These are phyloP conservation scores for Linum tenue DNA, from an alignment of 345 rosid species.

Conservation along the genomic window DNA sequence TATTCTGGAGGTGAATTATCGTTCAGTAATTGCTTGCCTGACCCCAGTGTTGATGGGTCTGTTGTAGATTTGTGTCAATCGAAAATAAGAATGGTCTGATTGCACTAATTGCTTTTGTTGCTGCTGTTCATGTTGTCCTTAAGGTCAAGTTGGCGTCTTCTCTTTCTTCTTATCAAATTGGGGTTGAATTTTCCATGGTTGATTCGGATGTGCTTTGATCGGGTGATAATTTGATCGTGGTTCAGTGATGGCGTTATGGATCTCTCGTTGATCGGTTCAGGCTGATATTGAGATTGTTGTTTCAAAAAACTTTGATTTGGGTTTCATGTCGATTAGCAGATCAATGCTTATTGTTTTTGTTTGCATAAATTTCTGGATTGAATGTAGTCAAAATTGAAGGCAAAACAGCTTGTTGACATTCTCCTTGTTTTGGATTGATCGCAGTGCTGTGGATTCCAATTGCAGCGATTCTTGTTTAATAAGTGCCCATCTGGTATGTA, in stretches of 20 bases:
- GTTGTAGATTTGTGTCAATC: neutral
- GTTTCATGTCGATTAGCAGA: neutral
- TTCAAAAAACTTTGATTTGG: neutral
- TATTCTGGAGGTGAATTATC: neutral
- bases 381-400: neutral
- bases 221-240: neutral
- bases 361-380: neutral
- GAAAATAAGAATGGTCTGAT: neutral
- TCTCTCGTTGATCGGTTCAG: neutral
- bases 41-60: neutral
- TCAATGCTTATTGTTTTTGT: neutral
- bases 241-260: neutral
- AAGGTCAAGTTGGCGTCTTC: neutral
- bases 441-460: slow-evolving; percentile 21
- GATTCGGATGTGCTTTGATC: neutral
- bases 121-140: too few species aligned
- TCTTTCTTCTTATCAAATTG: neutral
- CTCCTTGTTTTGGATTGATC: slow-evolving; percentile 17
- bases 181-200: neutral
- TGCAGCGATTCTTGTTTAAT: slow-evolving; percentile 18
- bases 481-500: slow-evolving; percentile 26
- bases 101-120: neutral
- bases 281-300: neutral
- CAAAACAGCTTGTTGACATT: slow-evolving; percentile 6
- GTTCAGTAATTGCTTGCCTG: neutral